These are phyloP conservation scores for Aspergillus carlsbadensis DNA, from an alignment of 495 filamentous ascomycete genomes.

Conservation along the genomic window DNA sequence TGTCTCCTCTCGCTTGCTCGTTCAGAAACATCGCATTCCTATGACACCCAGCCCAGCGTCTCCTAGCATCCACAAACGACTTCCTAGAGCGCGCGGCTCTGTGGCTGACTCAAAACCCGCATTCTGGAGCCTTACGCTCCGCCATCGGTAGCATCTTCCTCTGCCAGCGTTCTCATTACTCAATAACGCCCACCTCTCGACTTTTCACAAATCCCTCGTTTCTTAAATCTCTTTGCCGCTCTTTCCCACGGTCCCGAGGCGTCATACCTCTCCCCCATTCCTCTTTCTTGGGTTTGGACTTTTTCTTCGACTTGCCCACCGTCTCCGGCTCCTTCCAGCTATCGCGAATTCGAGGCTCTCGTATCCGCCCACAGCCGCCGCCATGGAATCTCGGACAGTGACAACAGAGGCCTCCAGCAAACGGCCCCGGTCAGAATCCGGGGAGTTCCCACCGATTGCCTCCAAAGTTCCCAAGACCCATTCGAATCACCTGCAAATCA, in stretches of 20 bases:
- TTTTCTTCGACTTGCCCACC: neutral
- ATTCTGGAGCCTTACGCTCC: conserved; percentile 24
- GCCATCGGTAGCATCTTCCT: conserved; percentile 27
- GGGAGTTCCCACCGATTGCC: conserved; percentile 42
- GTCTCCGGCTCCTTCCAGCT: neutral
- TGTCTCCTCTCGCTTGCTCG: conserved; percentile 19
- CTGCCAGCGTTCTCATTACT: conserved; percentile 23
- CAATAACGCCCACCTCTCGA: conserved; percentile 13
- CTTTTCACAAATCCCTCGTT: neutral
- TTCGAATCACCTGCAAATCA: conserved; percentile 69
- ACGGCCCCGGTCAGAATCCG: conserved; percentile 60
- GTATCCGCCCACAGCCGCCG: conserved; percentile 13
- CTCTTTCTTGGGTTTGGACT: neutral
- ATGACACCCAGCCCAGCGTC: conserved; percentile 18
- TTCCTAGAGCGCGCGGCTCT: conserved; percentile 17
- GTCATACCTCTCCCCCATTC: neutral
- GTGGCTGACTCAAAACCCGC: conserved; percentile 24
- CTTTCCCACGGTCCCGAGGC: neutral
- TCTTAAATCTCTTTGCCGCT: neutral
- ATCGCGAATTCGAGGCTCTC: neutral
- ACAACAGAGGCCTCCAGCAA: conserved; percentile 49
- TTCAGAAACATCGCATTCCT: conserved; percentile 5
- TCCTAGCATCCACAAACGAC: conserved; percentile 13
- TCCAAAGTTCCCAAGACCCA: conserved; percentile 55
- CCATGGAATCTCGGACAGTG: conserved; percentile 41